Evolutionary conservation across 2,329 filamentous ascomycete species (phyloP), one percentile per base, ranked within the genome.

Genomic region (Aspergillus pseudotamarii): DNA sequence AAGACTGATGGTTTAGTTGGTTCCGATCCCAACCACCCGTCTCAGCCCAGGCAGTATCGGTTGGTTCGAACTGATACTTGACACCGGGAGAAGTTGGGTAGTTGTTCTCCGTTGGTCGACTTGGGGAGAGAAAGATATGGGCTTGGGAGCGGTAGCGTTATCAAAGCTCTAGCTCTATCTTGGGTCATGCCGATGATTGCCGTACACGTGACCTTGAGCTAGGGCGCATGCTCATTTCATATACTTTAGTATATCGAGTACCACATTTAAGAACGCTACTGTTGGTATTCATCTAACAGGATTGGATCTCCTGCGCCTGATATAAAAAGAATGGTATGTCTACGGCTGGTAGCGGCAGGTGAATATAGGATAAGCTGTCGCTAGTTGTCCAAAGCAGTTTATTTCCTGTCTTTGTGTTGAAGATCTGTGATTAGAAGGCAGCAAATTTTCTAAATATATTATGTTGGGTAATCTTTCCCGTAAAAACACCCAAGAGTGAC

Each of bases 1-100:
- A 36, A 41, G 16, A 41, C 38, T 19, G 19, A 41, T 48, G 21
- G 12, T 48, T 21, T 32, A 6, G 28, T 32, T 34, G 48, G 9
- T 32, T 48, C 34, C 48, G 48, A 51, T 30, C 45, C 48, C 28
- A 51, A 51, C 48, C 48, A 51, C 48, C 48, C 28, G 48, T 51
- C 48, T 51, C 48, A 51, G 48, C 48, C 48, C 48, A 51, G 48
- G 48, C 28, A 51, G 48, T 32, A 51, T 51, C 48, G 48, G 48
- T 51, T 51, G 48, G 28, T n/a, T n/a, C 30, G 48, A 51, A 51
- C 48, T 51, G 48, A 51, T 34, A 51, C 48, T 34, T 51, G 48
- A 51, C 48, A 9, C 48, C 28, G 48, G 48, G 48, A 51, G 48
- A 51, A 51, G 48, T 32, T 51, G 48, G 48, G 48, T 51, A 51